Conservation (phyloP, 2,329 filamentous ascomycete genomes). For the Macrophomina tecta region DNA sequence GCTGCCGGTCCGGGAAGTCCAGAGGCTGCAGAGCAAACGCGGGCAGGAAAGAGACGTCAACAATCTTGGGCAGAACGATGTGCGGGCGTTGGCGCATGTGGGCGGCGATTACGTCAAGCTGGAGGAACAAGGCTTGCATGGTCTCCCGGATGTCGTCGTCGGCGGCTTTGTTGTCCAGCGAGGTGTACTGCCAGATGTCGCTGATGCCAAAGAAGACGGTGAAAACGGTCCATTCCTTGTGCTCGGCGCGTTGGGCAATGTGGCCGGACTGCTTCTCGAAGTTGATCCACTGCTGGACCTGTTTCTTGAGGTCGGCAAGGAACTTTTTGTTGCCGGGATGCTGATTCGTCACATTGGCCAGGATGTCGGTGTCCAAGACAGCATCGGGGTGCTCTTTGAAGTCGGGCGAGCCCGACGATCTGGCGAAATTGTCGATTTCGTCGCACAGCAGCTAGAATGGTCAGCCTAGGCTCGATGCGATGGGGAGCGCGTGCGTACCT, state of each 20-base stretch:
- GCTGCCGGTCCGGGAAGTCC: constrained; percentile 42
- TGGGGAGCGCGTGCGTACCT: constrained; percentile 34
- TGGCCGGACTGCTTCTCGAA: constrained; percentile 37
- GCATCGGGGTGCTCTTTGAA: constrained; percentile 34
- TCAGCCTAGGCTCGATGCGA: constrained; percentile 15
- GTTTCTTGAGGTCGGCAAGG: constrained; percentile 44
- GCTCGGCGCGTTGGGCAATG: constrained; percentile 34
- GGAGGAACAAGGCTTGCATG: constrained; percentile 41
- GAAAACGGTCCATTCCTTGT: constrained; percentile 42
- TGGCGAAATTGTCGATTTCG: constrained; percentile 46
- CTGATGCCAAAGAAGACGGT: constrained; percentile 46
- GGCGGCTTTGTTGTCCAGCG: constrained; percentile 37
- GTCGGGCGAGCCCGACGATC: constrained; percentile 36
- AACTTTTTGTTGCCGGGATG: constrained; percentile 29
- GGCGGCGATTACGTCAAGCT: constrained; percentile 42
- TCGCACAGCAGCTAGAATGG: constrained; percentile 42
- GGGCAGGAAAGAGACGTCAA: constrained; percentile 46
- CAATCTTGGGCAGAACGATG: constrained; percentile 40
- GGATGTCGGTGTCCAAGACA: constrained; percentile 41
- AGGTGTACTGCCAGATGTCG: constrained; percentile 44
- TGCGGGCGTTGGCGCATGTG: constrained; percentile 35
- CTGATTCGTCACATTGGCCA: constrained; percentile 37
- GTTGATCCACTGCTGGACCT: constrained; percentile 44
- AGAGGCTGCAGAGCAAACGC: constrained; percentile 37
- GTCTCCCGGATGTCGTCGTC: constrained; percentile 41